Evolutionary conservation across 257 asterid genomes (phyloP), one percentile per base, ranked within the genome.

Genomic region (Coffea canephora): DNA sequence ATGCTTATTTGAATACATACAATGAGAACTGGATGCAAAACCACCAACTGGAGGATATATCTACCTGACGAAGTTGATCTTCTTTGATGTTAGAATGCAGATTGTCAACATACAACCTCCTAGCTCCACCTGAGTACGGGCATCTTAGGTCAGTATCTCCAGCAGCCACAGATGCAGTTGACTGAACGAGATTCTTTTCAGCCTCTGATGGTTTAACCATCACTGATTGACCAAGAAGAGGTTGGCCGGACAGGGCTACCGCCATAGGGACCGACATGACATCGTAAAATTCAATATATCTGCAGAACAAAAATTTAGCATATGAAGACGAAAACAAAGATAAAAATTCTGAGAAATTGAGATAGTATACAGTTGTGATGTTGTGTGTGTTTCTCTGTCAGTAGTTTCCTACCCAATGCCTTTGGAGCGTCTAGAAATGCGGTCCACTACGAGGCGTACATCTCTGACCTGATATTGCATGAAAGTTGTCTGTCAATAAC

Each of bases 151-250:
- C 90, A 87, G 88, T 85, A 49, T 83, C 88, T 8, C 89, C 91
- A 8, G 87, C 62, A 67, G 79, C 83, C 25, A 75, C 89, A 59
- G 91, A 31, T 66, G 76, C 50, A 23, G 93, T 89, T 23, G 97
- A 82, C 85, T 86, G 95, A 83, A 90, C 89, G 77, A 90, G 95
- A 85, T 90, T 91, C 89, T 91, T 90, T 85, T 91, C 97, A 64
- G 97, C 97, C 84, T 91, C 97, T 31, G 95, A 91, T 21, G 95
- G 93, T 75, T 91, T 91, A 72, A 91, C 97, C 95, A 89, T 91
- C 81, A 90, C 91, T 6, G 95, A 90, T 55, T 78, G 88, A 73
- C 97, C 95, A 64, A 88, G 91, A 82, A 91, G 90, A 45, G 78
- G 93, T 85, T 90, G 93, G 59, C 97, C 97, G 77, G 93, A 90